Base-by-base conservation (phyloP, 1,139 yeast genomes). In the Pichia sp. region DNA sequence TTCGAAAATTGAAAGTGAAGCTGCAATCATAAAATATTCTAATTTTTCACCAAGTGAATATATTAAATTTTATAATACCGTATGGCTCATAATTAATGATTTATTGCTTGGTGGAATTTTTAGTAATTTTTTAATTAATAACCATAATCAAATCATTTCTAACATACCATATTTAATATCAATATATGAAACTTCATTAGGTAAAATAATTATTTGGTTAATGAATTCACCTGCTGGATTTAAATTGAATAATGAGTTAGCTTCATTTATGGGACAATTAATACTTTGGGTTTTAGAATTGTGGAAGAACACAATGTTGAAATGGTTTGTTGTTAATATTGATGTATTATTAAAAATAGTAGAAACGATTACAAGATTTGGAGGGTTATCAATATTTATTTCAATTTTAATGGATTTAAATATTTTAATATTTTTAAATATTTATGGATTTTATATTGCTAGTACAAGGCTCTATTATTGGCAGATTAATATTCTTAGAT, bases 171-270 rank as follows among this genome's bases (percentile, higher is more conserved):
- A 26, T 0, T 11, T 34, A 1, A 39, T 55, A 3, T 23, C 37
- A 0, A 57, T 65, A 29, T 61, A 78, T 35, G 70, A 72, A 37
- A 58, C 63, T 25, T 42, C 58, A 1, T 49, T 80, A 8, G 65
- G 75, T 2, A 57, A 51, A 10, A 64, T 83, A 30, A 79, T 90
- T 11, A 55, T 69, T 2, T 85, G 96, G 94, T 70, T 94, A 31
- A 87, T 90, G 67, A 77, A 77, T 53, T 86, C 92, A 60, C 98
- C 98, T 0, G 96, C 95, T 9, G 98, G 98, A 3, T 80, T 94
- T 58, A 94, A 94, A 59, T 73, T 94, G 47, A 94, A 94, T 62
- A 82, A 80, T 46, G 97, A 89, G 58, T 69, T 94, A 31, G 90
- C 97, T 0, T 73, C 71, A 27, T 94, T 94, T 57, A 73, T 90